Percentiles rank a stretch among this genome's conserved stretches.
phyloP scores from a whole-genome alignment of 139 green algal species.

The Chlorella vulgaris region DNA sequence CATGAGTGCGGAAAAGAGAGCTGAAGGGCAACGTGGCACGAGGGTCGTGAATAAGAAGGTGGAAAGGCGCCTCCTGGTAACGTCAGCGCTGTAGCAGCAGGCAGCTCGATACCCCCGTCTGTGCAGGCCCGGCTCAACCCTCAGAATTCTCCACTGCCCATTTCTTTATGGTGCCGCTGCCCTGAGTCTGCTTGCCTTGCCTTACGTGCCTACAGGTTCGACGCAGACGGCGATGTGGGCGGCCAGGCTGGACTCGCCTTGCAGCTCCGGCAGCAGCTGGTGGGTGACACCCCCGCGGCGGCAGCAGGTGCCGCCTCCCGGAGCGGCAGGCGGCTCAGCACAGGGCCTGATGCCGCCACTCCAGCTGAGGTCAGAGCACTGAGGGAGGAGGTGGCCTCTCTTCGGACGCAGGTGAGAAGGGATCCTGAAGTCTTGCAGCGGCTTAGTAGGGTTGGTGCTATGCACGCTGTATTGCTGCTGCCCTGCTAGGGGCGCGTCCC shows the following conservation, averaged over 20 bases:
- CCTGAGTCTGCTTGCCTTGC: background rate
- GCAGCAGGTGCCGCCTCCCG: background rate
- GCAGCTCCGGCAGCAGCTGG: constrained; percentile 21
- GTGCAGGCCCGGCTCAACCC: no score
- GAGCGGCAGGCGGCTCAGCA: background rate
- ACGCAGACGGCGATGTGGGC: constrained; percentile 3
- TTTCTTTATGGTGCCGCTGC: background rate
- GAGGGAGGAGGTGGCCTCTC: background rate
- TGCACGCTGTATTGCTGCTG: no score
- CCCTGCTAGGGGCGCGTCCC: no score
- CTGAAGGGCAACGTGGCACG: background rate
- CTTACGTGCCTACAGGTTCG: constrained; percentile 4
- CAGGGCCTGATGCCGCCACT: background rate
- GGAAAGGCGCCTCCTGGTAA: no score
- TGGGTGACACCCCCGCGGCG: background rate
- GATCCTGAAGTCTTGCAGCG: no score
- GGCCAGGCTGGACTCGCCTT: constrained; percentile 4
- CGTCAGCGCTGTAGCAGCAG: no score
- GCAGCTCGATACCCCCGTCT: no score
- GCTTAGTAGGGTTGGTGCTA: no score
- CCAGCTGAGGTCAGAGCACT: background rate
- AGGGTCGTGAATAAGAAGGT: background rate
- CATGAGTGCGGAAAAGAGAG: no score
- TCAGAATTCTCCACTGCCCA: no score
- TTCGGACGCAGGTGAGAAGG: constrained; percentile 10